Evolutionary conservation across 177 flowering plant species (phyloP), one percentile per base, ranked within the genome.

Genomic region (Vitis hybrid): DNA sequence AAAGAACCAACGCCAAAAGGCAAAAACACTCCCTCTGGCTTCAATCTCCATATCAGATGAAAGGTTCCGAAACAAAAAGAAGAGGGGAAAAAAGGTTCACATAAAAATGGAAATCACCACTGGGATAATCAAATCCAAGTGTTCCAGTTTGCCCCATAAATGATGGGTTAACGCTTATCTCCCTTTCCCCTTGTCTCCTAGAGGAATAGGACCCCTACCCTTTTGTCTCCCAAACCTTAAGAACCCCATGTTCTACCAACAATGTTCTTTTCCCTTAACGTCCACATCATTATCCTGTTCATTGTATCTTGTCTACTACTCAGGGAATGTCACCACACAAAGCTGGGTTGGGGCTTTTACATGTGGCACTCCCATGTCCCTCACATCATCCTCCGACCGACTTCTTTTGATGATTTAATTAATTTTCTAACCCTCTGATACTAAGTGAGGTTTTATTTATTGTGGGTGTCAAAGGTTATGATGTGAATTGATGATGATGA

Each of bases 181-280:
- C 46, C 9, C 46, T 8, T 41, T 41, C 46, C 7, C 46, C 9
- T 41, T 41, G 46, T 41, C 46, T 41, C 46, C 8, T 41, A 41
- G 46, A 41, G 46, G 64, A 71, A 60, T 71, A 66, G 46, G 68
- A 63, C 68, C 61, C 55, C 61, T 63, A 35, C 58, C 51, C 21
- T 30, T 67, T 63, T 62, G 78, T 76, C 72, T 50, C 78, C 78
- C 60, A 30, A 62, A 71, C 59, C 60, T 62, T 50, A 71, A 76
- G 68, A 76, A 71, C 3, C 68, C 78, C 78, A 76, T 71, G 78
- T 76, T 71, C 78, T 35, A 52, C 56, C 58, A 53, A 17, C 68
- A 46, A 20, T 52, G 17, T 21, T 11, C 15, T 63, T 64, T 67
- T 10, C 27, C 13, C 18, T 48, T 14, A 46, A 41, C 17, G 63